A percentile compares a stretch with the other conserved stretches of the same genome.
These are phyloP conservation scores for Truncatella angustata DNA, from an alignment of 2,329 filamentous ascomycete genomes.

Conservation along the genomic window DNA sequence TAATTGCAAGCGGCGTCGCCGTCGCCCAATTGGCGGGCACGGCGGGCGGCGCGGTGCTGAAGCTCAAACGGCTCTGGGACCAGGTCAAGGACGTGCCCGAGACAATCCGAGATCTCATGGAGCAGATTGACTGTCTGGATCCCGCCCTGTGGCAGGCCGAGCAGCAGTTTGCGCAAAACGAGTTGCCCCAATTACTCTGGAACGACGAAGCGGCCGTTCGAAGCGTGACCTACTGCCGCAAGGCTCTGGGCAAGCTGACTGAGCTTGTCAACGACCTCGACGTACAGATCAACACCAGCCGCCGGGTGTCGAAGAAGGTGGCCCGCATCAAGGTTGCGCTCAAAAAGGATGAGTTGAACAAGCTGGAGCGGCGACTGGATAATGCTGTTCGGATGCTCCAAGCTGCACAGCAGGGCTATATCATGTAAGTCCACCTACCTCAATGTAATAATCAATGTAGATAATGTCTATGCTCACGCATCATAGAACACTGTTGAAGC, in stretches of 20 bases:
- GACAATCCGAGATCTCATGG: slow-evolving; percentile 20
- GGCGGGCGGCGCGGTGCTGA: slow-evolving; percentile 19
- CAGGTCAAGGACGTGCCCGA: slow-evolving; percentile 24
- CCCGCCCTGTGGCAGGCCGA: slow-evolving; percentile 20
- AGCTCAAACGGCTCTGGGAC: slow-evolving; percentile 23
- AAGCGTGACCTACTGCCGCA: slow-evolving; percentile 19
- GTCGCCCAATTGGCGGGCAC: slow-evolving; percentile 20
- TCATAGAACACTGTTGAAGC: neutral
- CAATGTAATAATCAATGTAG: neutral
- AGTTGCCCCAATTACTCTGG: slow-evolving; percentile 13
- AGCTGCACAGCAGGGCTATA: slow-evolving; percentile 20
- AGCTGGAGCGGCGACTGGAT: slow-evolving; percentile 17
- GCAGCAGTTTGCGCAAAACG: slow-evolving; percentile 10
- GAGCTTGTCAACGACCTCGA: slow-evolving; percentile 18
- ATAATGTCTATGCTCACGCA: neutral
- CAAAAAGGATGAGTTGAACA: slow-evolving; percentile 18
- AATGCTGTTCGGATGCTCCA: slow-evolving; percentile 18
- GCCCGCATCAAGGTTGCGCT: slow-evolving; percentile 14
- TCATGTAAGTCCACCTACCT: slow-evolving; percentile 16
- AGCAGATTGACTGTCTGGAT: slow-evolving; percentile 24
- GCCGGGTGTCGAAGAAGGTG: slow-evolving; percentile 6
- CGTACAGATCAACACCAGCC: slow-evolving; percentile 10
- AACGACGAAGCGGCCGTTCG: slow-evolving; percentile 12
- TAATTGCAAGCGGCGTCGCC: slow-evolving; percentile 23
- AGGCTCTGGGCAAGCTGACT: slow-evolving; percentile 17